These are phyloP conservation scores for Saccharomycopsis hybrid DNA, from an alignment of 1,139 yeast genomes.

Conservation along the genomic window DNA sequence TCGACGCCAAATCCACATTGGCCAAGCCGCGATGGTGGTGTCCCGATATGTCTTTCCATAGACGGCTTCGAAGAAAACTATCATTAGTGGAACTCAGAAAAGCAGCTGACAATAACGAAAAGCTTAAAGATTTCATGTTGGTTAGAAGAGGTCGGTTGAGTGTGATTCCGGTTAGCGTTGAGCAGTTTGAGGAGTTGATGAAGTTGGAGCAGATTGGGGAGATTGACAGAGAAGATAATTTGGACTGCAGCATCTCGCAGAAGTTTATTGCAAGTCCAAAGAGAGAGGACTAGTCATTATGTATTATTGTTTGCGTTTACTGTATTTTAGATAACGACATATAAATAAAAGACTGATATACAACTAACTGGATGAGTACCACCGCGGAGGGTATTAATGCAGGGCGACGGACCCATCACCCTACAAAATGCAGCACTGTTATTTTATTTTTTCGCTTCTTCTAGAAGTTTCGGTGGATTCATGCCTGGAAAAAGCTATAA, in stretches of 20 bases:
- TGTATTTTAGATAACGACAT: no score
- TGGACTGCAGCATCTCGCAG: conserved; percentile 30
- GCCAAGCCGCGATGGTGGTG: conserved; percentile 48
- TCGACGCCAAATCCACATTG: conserved; percentile 37
- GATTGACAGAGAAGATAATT: conserved; percentile 27
- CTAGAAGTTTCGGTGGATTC: no score
- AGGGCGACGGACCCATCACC: no score
- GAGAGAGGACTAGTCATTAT: no score
- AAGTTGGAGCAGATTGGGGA: conserved; percentile 28
- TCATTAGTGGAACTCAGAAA: conserved; percentile 33
- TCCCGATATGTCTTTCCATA: conserved; percentile 40
- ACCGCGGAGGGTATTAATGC: no score
- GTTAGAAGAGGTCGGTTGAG: conserved; percentile 43
- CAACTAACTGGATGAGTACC: no score
- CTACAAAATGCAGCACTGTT: no score
- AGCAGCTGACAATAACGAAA: conserved; percentile 11
- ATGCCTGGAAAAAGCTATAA: no score
- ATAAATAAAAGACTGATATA: no score
- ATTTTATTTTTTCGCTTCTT: no score
- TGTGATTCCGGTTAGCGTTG: conserved; percentile 38
- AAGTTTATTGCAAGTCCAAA: background rate
- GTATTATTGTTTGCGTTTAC: no score
- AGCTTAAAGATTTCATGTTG: conserved; percentile 36
- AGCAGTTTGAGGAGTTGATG: conserved; percentile 28
- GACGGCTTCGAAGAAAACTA: conserved; percentile 37